Evolutionary conservation across 1,284 basidiomycete species (phyloP).

Genomic region (Tilletia indica): DNA sequence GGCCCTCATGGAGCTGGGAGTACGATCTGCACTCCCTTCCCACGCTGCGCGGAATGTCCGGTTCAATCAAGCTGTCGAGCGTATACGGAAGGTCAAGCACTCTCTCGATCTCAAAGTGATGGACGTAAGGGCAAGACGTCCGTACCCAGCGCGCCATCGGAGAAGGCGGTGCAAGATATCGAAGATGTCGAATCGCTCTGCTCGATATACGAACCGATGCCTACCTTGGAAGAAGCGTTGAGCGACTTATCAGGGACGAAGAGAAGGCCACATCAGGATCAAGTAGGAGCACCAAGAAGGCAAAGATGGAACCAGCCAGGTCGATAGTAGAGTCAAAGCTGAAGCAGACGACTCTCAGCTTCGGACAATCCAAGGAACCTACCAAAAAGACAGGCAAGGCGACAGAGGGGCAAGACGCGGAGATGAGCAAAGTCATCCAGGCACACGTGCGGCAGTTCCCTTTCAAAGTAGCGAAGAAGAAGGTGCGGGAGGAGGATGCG

Average conservation of each 20-base stretch:
- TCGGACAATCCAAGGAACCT: neutral
- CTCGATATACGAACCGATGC: conserved; percentile 39
- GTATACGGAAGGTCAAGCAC: conserved; percentile 23
- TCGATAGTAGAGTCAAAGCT: neutral
- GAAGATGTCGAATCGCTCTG: conserved; percentile 32
- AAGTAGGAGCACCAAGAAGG: conserved; percentile 21
- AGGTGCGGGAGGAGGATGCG: conserved; percentile 78
- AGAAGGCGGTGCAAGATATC: conserved; percentile 28
- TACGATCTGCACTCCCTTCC: conserved; percentile 43
- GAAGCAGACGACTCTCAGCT: conserved; percentile 14
- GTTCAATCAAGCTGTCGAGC: conserved; percentile 34
- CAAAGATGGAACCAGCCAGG: neutral
- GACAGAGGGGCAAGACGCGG: neutral
- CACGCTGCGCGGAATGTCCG: conserved; percentile 41
- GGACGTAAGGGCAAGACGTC: neutral
- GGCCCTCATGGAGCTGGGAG: conserved; percentile 54
- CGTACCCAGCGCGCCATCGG: neutral
- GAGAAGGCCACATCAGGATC: conserved; percentile 5
- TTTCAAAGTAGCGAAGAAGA: conserved; percentile 81
- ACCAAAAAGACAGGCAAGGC: neutral
- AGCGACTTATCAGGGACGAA: neutral
- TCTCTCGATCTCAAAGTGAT: conserved; percentile 13
- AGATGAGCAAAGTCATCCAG: conserved; percentile 24
- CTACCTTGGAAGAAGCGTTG: conserved; percentile 16
- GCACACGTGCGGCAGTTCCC: conserved; percentile 71